Evolutionary conservation across 106 monocot genomes (phyloP), one percentile per base, ranked within the genome.

Genomic region (Apostasia shenzhenica): DNA sequence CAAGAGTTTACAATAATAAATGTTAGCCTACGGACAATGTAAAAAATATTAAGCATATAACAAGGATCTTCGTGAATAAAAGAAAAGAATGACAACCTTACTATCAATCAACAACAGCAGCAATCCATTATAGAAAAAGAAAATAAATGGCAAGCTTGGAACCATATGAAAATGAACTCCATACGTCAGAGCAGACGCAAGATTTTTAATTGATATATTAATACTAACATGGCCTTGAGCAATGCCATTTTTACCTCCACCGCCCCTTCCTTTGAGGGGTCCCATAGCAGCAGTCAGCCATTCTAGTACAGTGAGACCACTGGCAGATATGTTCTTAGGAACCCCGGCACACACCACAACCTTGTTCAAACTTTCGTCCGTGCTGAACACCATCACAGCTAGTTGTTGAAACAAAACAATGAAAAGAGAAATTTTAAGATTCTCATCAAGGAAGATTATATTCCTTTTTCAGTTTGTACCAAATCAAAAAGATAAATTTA

Each of bases 221-320:
- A 1, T 13, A 54, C 82, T 61, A 69, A 94, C 95, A 86, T 91
- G 95, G 59, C 95, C 95, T 77, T 92, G 95, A 55, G 90, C 95
- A 62, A 86, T 70, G 13, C 86, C 92, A 54, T 89, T 89, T 66
- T 92, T 95, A n/a, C 94, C 91, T 59, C 91, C 95, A 60, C 91
- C 95, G 11, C 95, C 88, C 73, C 79, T 89, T 61, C 95, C 95
- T 8, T 89, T 92, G 46, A 95, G 78, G 45, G 94, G 94, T 9
- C 14, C 83, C 70, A 95, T 72, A n/a, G 88, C 76, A 47, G 83
- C 63, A 54, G 73, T 86, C 9, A 95, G 77, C 95, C 95, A 95
- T 40, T 95, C 92, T n/a, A 81, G 26, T 45, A 78, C 84, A 0
- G 49, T 71, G 46, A 82, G 50, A 67, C 78, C 80, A 50, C 76